These are phyloP conservation scores for Trichophyton schoenleinii DNA, from an alignment of 2,329 filamentous ascomycete genomes.

Conservation along the genomic window DNA sequence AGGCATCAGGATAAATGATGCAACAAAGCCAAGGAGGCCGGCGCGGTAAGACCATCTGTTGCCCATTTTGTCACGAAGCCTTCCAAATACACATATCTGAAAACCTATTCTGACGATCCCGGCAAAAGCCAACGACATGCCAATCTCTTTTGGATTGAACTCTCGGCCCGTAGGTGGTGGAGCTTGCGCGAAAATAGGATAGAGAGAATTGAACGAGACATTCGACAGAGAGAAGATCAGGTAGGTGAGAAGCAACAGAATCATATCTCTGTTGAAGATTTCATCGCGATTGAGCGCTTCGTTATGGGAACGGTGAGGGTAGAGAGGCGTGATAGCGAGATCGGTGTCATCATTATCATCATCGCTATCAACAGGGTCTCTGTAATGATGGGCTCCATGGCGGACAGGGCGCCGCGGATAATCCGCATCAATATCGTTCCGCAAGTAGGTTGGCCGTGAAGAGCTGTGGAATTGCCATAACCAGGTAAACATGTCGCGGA, in stretches of 20 bases:
- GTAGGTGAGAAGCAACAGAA: slow-evolving; percentile 72
- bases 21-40: slow-evolving; percentile 63
- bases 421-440: slow-evolving; percentile 22
- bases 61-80: slow-evolving; percentile 63
- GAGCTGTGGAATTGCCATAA: slow-evolving; percentile 56
- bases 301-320: slow-evolving; percentile 28
- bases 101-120: slow-evolving; percentile 79
- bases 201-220: slow-evolving; percentile 88
- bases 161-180: slow-evolving; percentile 62
- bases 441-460: slow-evolving; percentile 47
- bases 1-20: slow-evolving; percentile 78
- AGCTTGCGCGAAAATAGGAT: slow-evolving; percentile 79
- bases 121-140: slow-evolving; percentile 70
- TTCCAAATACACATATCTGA: slow-evolving; percentile 74
- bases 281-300: slow-evolving; percentile 43
- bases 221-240: slow-evolving; percentile 89
- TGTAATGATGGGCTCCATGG: slow-evolving; percentile 15
- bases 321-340: slow-evolving; percentile 27
- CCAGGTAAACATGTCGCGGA: slow-evolving; percentile 52
- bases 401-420: slow-evolving; percentile 7
- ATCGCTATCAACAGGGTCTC: slow-evolving; percentile 20
- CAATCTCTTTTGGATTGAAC: slow-evolving; percentile 67
- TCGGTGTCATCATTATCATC: slow-evolving; percentile 36
- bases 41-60: slow-evolving; percentile 75
- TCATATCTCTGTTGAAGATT: slow-evolving; percentile 65